Evolutionary conservation across 805 yeast genomes (phyloP), one percentile per base, ranked within the genome.

Genomic region (Maudiozyma pseudohumilis): DNA sequence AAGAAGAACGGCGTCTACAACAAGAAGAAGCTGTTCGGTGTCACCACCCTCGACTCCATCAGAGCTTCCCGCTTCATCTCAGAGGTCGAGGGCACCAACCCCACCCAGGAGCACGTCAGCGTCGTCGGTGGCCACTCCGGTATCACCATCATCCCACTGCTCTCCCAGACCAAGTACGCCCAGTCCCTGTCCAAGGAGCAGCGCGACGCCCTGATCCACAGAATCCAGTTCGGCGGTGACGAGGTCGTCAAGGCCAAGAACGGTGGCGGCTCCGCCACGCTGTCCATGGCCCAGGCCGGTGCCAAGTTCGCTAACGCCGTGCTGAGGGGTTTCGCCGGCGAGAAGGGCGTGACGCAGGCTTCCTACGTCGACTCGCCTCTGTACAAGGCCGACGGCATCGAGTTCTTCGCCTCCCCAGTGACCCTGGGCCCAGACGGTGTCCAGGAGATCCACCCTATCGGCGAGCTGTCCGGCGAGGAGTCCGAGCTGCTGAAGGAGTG

Each of bases 71-170:
- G 89, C 68, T 88, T 85, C 70, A 74, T 77, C 41, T 74, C 81
- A 55, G 79, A 59, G 37, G 51, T 58, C 16, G 47, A 41, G 27
- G 40, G 47, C 28, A 80, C 87, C 52, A 75, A 75, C 62, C 96
- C 94, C 60, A 72, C 68, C 46, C 65, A 71, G 49, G 94, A 83
- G 72, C 68, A 64, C 50, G 84, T 87, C 48, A 74, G 85, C 49
- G 95, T 88, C 59, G 89, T 88, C 49, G 96, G 96, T 63, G 96
- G 96, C 55, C 96, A 87, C 78, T 85, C 95, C 42, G 96, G 96
- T 67, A 79, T 80, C 61, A 88, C 96, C 64, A 87, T 87, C 65
- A 94, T 87, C 44, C 96, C 96, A 59, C 70, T 88, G 64, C 69
- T 87, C 62, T 83, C 94, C 45, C 95, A 82, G 70, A 72, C 92